Evolutionary conservation across 345 rosid species (phyloP).

Genomic region (Arabidopsis arenosa): DNA sequence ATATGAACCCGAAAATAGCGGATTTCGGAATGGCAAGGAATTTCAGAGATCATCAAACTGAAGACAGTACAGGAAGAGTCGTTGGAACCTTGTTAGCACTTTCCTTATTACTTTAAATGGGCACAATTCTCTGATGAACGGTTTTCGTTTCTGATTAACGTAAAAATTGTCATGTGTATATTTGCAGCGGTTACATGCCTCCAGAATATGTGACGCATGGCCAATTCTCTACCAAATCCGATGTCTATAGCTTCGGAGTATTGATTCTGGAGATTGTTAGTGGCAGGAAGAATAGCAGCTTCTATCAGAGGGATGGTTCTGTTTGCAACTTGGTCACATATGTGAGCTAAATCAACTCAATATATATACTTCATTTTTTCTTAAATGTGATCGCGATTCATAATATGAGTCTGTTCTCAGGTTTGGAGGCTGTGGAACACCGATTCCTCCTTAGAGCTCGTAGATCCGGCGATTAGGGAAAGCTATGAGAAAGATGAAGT

Average conservation of each 20-base stretch:
- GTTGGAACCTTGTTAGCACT: slow-evolving; percentile 36
- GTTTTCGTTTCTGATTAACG: not conserved
- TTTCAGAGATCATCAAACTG: slow-evolving; percentile 34
- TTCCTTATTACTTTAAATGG: not conserved
- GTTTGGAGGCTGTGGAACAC: slow-evolving; percentile 3
- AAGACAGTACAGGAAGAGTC: slow-evolving; percentile 33
- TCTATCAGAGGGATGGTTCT: slow-evolving; percentile 3
- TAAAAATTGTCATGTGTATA: not conserved
- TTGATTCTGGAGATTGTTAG: slow-evolving; percentile 45
- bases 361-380: not conserved
- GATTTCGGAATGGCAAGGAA: slow-evolving; percentile 32
- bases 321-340: not conserved
- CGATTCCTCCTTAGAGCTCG: slow-evolving; percentile 6
- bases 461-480: slow-evolving; percentile 26
- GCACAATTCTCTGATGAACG: not conserved
- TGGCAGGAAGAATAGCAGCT: slow-evolving; percentile 43
- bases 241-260: slow-evolving; percentile 49
- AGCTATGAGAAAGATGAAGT: slow-evolving; percentile 25
- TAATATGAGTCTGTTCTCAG: not conserved
- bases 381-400: not conserved
- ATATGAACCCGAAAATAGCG: slow-evolving; percentile 29
- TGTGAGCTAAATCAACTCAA: not conserved
- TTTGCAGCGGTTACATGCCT: slow-evolving; percentile 48
- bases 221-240: slow-evolving; percentile 43
- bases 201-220: slow-evolving; percentile 45